Percentiles rank a stretch among this genome's conserved stretches.
Evolutionary conservation across 2,329 filamentous ascomycete genomes (phyloP).

Genomic region (Aspergillus unguis): DNA sequence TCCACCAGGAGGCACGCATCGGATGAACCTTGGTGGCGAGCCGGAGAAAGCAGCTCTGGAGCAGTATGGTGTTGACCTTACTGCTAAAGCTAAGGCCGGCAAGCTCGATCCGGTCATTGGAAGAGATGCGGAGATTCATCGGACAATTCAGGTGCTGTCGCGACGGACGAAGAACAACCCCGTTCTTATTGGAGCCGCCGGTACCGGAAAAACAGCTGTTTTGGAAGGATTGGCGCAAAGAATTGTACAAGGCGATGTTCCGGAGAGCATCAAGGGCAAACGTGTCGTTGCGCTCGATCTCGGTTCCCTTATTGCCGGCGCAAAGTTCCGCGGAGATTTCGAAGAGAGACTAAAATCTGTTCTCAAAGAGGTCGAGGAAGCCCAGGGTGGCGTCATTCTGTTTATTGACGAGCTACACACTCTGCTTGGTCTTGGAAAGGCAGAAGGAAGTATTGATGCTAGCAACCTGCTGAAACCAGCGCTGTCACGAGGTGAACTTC

Average conservation of each 20-base stretch:
- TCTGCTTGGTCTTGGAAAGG: conserved; percentile 85
- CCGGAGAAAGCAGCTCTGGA: conserved; percentile 82
- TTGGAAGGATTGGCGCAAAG: conserved; percentile 85
- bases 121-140: conserved; percentile 83
- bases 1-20: conserved; percentile 86
- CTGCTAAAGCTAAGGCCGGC: conserved; percentile 75
- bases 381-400: conserved; percentile 83
- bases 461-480: conserved; percentile 93
- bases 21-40: conserved; percentile 80
- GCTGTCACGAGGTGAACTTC: conserved; percentile 84
- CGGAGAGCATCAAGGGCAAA: conserved; percentile 94
- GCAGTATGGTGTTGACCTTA: conserved; percentile 87
- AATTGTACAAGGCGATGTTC: conserved; percentile 88
- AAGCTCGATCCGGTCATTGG: conserved; percentile 97
- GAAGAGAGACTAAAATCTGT: conserved; percentile 91
- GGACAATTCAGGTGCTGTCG: conserved; percentile 91
- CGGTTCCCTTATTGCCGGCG: conserved; percentile 88
- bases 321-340: conserved; percentile 93
- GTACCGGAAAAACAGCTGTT: conserved; percentile 91
- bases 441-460: conserved; percentile 93
- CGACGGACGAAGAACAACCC: conserved; percentile 94
- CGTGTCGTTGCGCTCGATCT: conserved; percentile 82
- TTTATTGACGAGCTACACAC: conserved; percentile 96
- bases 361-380: conserved; percentile 83
- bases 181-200: conserved; percentile 85